Conservation (phyloP, 768 basidiomycete species). For the Phaeolepiota aurea region DNA sequence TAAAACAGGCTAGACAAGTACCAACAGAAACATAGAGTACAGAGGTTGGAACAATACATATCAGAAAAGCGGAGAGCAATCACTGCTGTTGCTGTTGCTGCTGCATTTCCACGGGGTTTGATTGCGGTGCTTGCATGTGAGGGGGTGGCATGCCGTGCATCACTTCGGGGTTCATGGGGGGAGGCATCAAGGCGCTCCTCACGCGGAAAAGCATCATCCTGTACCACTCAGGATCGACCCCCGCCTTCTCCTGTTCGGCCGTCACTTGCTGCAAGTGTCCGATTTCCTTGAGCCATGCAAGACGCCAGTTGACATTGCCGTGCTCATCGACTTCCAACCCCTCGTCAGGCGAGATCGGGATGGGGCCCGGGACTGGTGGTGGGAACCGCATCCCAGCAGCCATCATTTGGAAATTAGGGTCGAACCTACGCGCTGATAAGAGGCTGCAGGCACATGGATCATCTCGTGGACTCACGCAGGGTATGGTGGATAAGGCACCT, state of each 20-base stretch:
- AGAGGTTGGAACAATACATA: not conserved
- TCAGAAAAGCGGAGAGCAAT: not conserved
- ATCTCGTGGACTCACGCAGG: slow-evolving; percentile 38
- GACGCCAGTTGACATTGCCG: slow-evolving; percentile 74
- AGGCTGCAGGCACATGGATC: too few relatives aligned
- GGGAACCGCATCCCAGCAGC: slow-evolving; percentile 62
- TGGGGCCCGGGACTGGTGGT: slow-evolving; percentile 37
- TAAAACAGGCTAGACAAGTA: not conserved
- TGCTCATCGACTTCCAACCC: slow-evolving; percentile 67
- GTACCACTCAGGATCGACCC: slow-evolving; percentile 79
- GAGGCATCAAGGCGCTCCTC: slow-evolving; percentile 59
- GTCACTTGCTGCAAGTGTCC: slow-evolving; percentile 69
- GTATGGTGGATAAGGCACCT: slow-evolving; percentile 50
- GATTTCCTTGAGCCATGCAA: slow-evolving; percentile 77
- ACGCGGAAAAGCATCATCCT: slow-evolving; percentile 81
- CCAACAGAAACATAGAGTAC: not conserved
- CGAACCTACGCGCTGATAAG: slow-evolving; percentile 46
- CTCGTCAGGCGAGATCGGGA: slow-evolving; percentile 59
- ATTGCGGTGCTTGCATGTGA: slow-evolving; percentile 30
- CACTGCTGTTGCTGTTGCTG: slow-evolving; percentile 22
- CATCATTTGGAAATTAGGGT: slow-evolving; percentile 66
- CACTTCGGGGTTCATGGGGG: slow-evolving; percentile 43
- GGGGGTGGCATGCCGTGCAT: slow-evolving; percentile 36
- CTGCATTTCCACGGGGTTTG: slow-evolving; percentile 29
- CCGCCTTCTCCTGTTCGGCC: slow-evolving; percentile 73